Base-by-base conservation (phyloP, 2,329 filamentous ascomycete genomes). In the Graphiopsis chlorocephala region DNA sequence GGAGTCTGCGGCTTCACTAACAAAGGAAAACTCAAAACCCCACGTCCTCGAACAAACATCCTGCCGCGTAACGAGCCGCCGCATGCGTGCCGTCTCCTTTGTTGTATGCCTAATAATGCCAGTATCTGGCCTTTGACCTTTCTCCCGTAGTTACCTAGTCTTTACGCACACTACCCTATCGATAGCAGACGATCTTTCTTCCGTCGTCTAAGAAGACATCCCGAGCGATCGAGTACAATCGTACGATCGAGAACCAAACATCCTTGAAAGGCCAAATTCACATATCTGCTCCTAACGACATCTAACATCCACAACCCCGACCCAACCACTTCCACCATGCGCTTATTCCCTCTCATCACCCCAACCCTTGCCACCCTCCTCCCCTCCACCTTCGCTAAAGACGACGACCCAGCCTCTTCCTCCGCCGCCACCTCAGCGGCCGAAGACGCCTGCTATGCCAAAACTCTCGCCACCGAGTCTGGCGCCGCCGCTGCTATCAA, bases 401-500 rank as follows among this genome's bases (percentile, higher is more conserved):
- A 62, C 31, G 60, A 62, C 48, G 58, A 50, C 42, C 60, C 60
- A 42, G 48, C 48, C 10, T 52, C 48, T n/a, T 14, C 48, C 14
- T 48, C 55, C 33, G 17, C 25, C n/a, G 60, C 60, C 15, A 17
- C 25, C 25, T 55, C 60, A 3, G 47, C 31, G 4, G 60, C 60
- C 1, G 60, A 62, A 55, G 48, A 42, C 17, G 31, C 25, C 17
- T 62, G 60, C 48, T 53, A 62, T 33, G 33, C 31, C 12, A 62
- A 62, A 11, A 38, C 33, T 11, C 60, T 62, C 26, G 23, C 31
- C 10, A 62, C 60, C 25, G 60, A 48, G 15, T 62, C 60, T 14
- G 60, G 60, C 5, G 60, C 60, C 4, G 60, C 60, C 14, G 60
- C 48, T 11, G 60, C 60, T 3, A 62, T 62, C 33, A 62, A 55